Evolutionary conservation across 805 yeast genomes (phyloP), one percentile per base, ranked within the genome.

Genomic region (Dipodascus albidus): DNA sequence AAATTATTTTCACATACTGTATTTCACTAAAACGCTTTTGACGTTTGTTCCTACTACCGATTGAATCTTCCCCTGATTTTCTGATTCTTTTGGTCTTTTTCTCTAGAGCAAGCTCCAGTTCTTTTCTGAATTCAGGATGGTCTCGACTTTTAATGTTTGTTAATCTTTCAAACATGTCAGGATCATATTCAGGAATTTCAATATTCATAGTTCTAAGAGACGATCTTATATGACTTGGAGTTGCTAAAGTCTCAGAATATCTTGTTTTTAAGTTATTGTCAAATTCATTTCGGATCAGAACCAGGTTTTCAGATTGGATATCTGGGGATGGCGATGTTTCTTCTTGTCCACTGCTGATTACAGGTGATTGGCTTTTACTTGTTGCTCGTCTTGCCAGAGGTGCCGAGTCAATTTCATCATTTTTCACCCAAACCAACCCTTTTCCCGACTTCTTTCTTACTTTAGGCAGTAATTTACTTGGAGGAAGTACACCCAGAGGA

Each of bases 401-500:
- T 21, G 42, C 24, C 27, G 48, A 31, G 19, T 47, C 50, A 22
- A 6, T 54, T 9, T 50, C 57, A 20, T 52, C 53, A 17, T 55
- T 47, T 6, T 57, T 54, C 15, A 41, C 31, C 2, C 41, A 22
- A 21, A 48, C 50, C 17, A 51, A 70, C 71, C 54, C 65, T 75
- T 80, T 84, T 76, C 50, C 76, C 65, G 17, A 80, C 71, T 49
- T 80, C 85, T 57, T 75, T 79, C 61, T 76, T 79, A 38, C 44
- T 55, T 44, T 19, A 19, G 47, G 55, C 49, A 57, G 23, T 50
- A 78, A 69, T 60, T 78, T 82, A 2, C 72, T 67, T 17, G 80
- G 77, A 6, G 96, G 96, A 3, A 75, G 74, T n/a, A 78, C 74
- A 58, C 80, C 87, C 52, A 88, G 67, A 2, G 93, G 84, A 44